A percentile compares a stretch with the other conserved stretches of the same genome.
phyloP scores from a whole-genome alignment of 192 early-diverging fungal genomes.

The Chytriomyces confervae region DNA sequence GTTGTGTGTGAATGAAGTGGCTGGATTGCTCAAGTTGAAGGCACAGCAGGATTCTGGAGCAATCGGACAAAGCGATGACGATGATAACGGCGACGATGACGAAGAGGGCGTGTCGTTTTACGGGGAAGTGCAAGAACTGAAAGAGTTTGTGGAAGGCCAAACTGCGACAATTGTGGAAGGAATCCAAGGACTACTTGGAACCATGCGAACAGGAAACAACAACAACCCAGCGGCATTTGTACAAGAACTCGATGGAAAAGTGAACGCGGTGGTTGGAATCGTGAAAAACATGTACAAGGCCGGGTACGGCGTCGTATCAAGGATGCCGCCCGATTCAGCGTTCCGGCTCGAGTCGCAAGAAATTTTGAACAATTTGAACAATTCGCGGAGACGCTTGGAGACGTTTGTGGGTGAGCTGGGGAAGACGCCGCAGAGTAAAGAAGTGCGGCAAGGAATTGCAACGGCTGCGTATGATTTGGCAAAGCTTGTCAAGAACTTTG shows the following conservation, averaged over 20 bases:
- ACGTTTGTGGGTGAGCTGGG: slow-evolving; percentile 12
- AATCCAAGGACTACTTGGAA: slow-evolving; percentile 10
- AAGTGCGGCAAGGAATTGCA: slow-evolving; percentile 20
- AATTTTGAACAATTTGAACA: slow-evolving; percentile 19
- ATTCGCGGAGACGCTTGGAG: slow-evolving; percentile 19
- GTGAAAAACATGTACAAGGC: slow-evolving; percentile 28
- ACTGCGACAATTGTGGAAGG: slow-evolving; percentile 31
- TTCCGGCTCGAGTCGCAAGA: slow-evolving; percentile 14
- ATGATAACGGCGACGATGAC: neutral
- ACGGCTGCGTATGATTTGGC: slow-evolving; percentile 29
- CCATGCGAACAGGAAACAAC: neutral
- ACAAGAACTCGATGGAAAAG: slow-evolving; percentile 16
- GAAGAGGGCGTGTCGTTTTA: slow-evolving; percentile 1
- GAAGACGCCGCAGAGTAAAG: neutral
- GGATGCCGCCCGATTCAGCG: slow-evolving; percentile 5
- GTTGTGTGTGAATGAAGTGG: neutral
- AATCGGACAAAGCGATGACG: neutral
- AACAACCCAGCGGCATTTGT: neutral
- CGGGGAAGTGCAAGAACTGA: slow-evolving; percentile 13
- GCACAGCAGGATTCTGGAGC: neutral
- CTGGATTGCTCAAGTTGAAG: slow-evolving; percentile 17
- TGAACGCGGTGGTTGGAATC: neutral
- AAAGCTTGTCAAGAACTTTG: slow-evolving; percentile 29
- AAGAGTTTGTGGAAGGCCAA: slow-evolving; percentile 27
- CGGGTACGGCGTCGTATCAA: neutral